Evolutionary conservation across 2,329 filamentous ascomycete species (phyloP), one percentile per base, ranked within the genome.

Genomic region (Tolypocladium paradoxum): DNA sequence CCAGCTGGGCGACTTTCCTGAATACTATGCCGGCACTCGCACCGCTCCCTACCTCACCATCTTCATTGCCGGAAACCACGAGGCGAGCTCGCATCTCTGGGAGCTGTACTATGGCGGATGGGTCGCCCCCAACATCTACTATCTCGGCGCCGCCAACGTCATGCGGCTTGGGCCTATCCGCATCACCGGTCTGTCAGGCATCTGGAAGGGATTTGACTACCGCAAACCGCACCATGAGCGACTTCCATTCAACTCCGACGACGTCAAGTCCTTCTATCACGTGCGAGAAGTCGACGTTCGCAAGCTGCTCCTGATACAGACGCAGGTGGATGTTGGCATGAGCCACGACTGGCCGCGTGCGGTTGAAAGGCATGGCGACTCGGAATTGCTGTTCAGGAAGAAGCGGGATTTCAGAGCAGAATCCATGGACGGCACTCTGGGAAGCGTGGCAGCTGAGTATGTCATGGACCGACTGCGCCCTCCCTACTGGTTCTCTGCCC

Each of bases 81-180:
- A 99, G 72, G 92, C 93, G 0, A 88, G 88, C 63, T 90, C 88
- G 50, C 84, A 97, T 69, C 75, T 96, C 6, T 93, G 85, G 76
- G 93, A 99, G 70, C 79, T 99, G 0, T 95, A 89, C 73, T 95
- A 97, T 65, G 93, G 93, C 50, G 93, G 93, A 50, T 99, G 93
- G 93, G 93, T 90, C 6, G 92, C 92, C 8, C 90, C 90, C 9
- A 95, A 93, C 60, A 97, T 99, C 58, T 99, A 96, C 75, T 99
- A 96, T 71, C 79, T 97, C 68, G 93, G 93, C 49, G 89, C 90
- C 35, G 90, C 93, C 55, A 96, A 95, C 65, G 85, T 99, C 9
- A 67, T 99, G 40, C 84, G 86, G 20, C 75, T 95, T 34, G 92
- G 92, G 0, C 86, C 88, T 1, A 72, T 99, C 49, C 84, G 93